Base-by-base conservation (phyloP, 108 stramenopile species). In the Pseudonitzschia pungens region DNA sequence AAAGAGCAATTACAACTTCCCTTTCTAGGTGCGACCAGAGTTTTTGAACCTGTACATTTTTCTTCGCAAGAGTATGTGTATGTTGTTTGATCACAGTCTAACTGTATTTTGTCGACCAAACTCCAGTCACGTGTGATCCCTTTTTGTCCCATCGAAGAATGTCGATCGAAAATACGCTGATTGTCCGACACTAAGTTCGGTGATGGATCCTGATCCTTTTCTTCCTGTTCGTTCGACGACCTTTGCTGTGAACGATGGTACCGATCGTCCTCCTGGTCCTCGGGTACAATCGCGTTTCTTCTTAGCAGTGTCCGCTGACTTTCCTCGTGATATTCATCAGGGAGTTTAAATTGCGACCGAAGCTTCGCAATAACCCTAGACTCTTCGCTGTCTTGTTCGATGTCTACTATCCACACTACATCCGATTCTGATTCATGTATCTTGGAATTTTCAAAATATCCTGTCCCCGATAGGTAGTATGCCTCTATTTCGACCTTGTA, bases 401-500 rank as follows among this genome's bases (percentile, higher is more conserved):
- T 53, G 50, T 72, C 71, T 21, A 78, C 65, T 7, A 72, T 45
- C 58, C 71, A 78, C 3, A 71, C 28, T 20, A 60, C 58, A 40
- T 71, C 57, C 24, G 41, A 15, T 6, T 33, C 40, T 4, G 27
- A 32, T 12, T 41, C 10, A 29, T 28, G 8, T 18, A 60, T 59
- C 22, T 44, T 32, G 31, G 48, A 22, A 21, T 72, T 55, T 33
- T 72, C 58, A 36, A 72, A 59, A 51, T 72, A 72, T 11, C 77
- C 77, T 15, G 68, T 60, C 27, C 51, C 53, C 20, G 69, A 36
- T 24, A 72, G 11, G 41, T 72, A 78, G 42, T 68, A 65, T 44
- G 57, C 63, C 24, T 72, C 71, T 20, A 78, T 70, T 28, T 70
- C 58, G 29, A 78, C 65, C 20, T 43, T 71, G 16, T 75, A 55